Evolutionary conservation across 75 land plant genomes (phyloP).

Genomic region (Pinus taeda): DNA sequence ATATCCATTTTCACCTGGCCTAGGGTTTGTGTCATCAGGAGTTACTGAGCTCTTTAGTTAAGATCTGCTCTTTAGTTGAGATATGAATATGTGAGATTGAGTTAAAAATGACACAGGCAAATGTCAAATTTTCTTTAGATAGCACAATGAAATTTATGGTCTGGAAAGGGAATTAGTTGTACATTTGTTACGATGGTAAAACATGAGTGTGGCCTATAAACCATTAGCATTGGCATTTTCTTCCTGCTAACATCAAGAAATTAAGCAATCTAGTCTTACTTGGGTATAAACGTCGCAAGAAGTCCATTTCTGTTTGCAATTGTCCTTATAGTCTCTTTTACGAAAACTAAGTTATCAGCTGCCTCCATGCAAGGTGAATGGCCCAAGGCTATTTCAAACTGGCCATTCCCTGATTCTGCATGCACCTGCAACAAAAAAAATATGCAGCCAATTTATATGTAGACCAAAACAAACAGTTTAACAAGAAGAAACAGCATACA

Average conservation of each 20-base stretch:
- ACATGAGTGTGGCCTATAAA: not conserved
- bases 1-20: too few species aligned
- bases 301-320: constrained; percentile 73
- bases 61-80: too few species aligned
- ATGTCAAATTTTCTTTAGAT: too few species aligned
- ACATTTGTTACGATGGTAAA: not conserved
- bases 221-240: not conserved
- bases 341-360: constrained; percentile 80
- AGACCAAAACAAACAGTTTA: not conserved
- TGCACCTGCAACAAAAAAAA: constrained; percentile 55
- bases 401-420: constrained; percentile 92
- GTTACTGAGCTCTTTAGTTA: too few species aligned
- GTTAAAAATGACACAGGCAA: not conserved
- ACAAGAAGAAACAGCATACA: not conserved
- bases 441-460: not conserved
- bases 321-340: constrained; percentile 71
- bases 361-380: constrained; percentile 46
- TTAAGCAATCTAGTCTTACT: constrained; percentile 40
- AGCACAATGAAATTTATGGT: too few species aligned
- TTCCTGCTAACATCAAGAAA: not conserved
- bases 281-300: constrained; percentile 94
- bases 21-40: too few species aligned
- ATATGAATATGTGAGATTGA: not conserved
- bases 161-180: too few species aligned
- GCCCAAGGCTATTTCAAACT: constrained; percentile 75